phyloP scores from a whole-genome alignment of 306 rosid genomes.

The Pyrus betulifolia region DNA sequence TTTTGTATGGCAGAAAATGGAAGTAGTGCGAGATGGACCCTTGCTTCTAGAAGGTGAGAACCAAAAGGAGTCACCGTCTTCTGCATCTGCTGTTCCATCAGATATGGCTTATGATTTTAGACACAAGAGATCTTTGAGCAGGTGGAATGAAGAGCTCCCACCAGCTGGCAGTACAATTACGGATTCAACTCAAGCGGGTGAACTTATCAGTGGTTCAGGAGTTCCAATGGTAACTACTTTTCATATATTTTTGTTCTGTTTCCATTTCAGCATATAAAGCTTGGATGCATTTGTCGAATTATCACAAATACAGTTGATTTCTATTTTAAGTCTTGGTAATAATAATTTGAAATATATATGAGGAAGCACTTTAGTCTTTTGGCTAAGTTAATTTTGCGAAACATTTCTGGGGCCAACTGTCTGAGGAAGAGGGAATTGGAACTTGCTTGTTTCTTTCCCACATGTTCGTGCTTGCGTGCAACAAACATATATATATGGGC shows the following conservation, averaged over 20 bases:
- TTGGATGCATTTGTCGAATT: neutral
- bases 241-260: conserved; percentile 8
- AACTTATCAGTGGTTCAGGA: conserved; percentile 65
- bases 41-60: conserved; percentile 51
- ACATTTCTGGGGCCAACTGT: neutral
- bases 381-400: neutral
- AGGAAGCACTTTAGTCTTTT: neutral
- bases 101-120: conserved; percentile 52
- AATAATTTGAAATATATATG: neutral
- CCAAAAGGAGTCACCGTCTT: conserved; percentile 47
- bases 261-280: neutral
- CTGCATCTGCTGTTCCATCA: conserved; percentile 30
- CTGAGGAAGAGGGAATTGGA: neutral
- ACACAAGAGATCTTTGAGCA: conserved; percentile 78
- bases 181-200: conserved; percentile 84
- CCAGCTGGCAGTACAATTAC: conserved; percentile 65
- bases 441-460: neutral
- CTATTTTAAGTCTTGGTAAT: neutral
- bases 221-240: conserved; percentile 24
- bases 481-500: neutral
- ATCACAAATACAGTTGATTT: neutral
- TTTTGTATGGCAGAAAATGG: conserved; percentile 43
- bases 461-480: neutral
- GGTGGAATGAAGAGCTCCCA: conserved; percentile 80
- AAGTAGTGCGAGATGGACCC: conserved; percentile 49